Evolutionary conservation across 2,329 filamentous ascomycete genomes (phyloP), one percentile per base, ranked within the genome.

Genomic region (Ciborinia camelliae): DNA sequence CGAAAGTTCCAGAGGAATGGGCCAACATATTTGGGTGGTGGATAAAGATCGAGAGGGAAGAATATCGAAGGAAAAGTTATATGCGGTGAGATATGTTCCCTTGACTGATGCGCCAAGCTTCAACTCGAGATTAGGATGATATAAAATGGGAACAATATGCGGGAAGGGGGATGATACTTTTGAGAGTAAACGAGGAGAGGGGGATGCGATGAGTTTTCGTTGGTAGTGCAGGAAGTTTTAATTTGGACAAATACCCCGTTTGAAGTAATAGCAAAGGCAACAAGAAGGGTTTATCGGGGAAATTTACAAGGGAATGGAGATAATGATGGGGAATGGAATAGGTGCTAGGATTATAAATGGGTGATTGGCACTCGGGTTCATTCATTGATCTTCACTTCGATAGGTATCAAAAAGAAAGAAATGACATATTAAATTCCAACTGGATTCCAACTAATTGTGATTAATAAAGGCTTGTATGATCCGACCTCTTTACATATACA

Each of bases 31-130:
- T 10, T 94, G 87, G 82, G 82, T 86, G 1, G 82, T 94, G 51
- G 86, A 92, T 72, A 94, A 93, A 80, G 84, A 89, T 71, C 79
- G 76, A 43, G 76, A 87, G 6, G 90, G 90, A 1, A 78, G 77
- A 3, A 78, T 93, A 3, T 81, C 76, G 32, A 86, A 79, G 78
- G 82, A 82, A 77, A 86, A 81, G 76, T 71, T 88, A 68, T 90
- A 88, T 75, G 88, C 86, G 0, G 90, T 94, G 50, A 79, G 86
- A 69, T 94, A 94, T 79, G 90, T 94, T 65, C 89, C 89, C 4
- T 77, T 93, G 77, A 91, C 89, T 5, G 88, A 92, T 78, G 83
- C 88, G 28, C 88, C 88, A 28, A 26, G 32, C n/a, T n/a, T n/a
- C n/a, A 30, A 26, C 2, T 10, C n/a, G 20, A 28, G 35, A 39